phyloP scores from a whole-genome alignment of 306 rosid species.

The Betula pendula region DNA sequence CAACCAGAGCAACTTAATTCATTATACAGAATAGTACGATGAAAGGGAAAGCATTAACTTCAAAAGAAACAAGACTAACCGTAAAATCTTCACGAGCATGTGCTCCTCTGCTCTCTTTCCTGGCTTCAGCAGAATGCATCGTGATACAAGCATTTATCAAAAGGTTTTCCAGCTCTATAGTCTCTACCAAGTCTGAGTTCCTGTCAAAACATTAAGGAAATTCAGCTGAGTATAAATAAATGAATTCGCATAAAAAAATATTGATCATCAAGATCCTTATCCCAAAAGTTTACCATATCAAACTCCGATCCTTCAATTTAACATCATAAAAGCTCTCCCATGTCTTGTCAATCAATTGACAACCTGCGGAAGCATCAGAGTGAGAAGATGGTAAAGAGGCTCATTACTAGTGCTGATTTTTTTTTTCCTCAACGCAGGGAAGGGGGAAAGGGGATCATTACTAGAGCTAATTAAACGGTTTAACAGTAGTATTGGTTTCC shows the following conservation, averaged over 20 bases:
- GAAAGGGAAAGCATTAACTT: conserved; percentile 2
- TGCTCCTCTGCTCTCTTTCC: conserved; percentile 96
- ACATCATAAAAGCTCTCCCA: conserved; percentile 81
- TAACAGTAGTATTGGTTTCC: not conserved
- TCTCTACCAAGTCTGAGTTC: conserved; percentile 88
- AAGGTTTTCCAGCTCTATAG: conserved; percentile 86
- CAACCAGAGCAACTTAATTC: conserved; percentile 29
- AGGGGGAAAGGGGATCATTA: conserved; percentile 4
- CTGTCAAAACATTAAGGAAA: conserved; percentile 35
- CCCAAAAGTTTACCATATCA: conserved; percentile 58
- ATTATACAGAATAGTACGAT: not conserved
- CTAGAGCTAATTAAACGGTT: not conserved
- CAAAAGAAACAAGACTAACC: conserved; percentile 38
- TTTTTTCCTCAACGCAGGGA: no score
- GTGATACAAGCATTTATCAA: conserved; percentile 86
- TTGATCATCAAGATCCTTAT: not conserved
- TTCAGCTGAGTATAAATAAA: conserved; percentile 11
- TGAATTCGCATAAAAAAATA: not conserved
- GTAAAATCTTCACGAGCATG: conserved; percentile 91
- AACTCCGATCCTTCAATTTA: conserved; percentile 61
- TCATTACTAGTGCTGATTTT: no score
- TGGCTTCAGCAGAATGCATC: conserved; percentile 94
- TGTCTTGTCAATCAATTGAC: conserved; percentile 67
- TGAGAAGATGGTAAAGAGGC: conserved; percentile 9
- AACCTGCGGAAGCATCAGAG: conserved; percentile 44